These are phyloP conservation scores for Solanum pimpinellifolium DNA, from an alignment of 257 asterid genomes.

Conservation along the genomic window DNA sequence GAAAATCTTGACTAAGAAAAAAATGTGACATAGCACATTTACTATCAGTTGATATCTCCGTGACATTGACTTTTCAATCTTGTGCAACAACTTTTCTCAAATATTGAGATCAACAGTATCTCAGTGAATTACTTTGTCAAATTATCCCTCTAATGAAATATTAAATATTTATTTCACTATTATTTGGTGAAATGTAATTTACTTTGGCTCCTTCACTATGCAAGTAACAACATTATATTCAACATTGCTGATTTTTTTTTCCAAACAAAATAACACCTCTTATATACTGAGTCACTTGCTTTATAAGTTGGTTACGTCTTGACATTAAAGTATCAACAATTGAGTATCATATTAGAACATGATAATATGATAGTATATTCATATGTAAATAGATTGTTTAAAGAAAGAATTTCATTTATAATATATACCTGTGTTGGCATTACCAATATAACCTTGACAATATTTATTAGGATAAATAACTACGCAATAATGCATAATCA, in stretches of 20 bases:
- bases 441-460: neutral
- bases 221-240: neutral
- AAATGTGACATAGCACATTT: no score
- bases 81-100: no score
- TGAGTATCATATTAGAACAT: neutral
- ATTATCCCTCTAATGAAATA: neutral
- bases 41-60: no score
- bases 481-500: no score
- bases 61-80: no score
- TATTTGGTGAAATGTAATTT: neutral
- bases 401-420: neutral
- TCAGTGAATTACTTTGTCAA: no score
- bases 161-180: neutral
- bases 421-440: neutral
- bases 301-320: neutral
- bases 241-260: neutral
- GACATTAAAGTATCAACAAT: neutral
- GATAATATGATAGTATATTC: neutral
- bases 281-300: neutral
- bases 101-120: no score
- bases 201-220: neutral
- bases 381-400: neutral
- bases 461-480: neutral
- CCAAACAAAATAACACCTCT: neutral
- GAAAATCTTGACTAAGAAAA: no score